These are phyloP conservation scores for Suillus variegatus DNA, from an alignment of 768 basidiomycete species.

Conservation along the genomic window DNA sequence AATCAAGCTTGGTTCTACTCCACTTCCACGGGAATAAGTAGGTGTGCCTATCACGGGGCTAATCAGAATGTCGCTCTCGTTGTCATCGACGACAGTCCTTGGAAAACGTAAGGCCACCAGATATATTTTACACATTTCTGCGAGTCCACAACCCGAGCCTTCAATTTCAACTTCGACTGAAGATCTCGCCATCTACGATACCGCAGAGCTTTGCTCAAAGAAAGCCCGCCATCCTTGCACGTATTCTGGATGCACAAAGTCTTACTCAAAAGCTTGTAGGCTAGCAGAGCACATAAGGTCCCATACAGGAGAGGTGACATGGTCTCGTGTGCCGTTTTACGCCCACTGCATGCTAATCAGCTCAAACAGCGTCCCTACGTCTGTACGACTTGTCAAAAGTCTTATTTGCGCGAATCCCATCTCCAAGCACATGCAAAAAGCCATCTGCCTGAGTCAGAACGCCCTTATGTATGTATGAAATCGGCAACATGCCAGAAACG, in stretches of 20 bases:
- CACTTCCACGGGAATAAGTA: background rate
- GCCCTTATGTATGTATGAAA: conserved; percentile 66
- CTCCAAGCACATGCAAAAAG: conserved; percentile 80
- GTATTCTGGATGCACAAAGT: conserved; percentile 69
- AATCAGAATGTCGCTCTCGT: background rate
- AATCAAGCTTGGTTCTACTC: conserved; percentile 29
- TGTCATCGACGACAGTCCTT: conserved; percentile 32
- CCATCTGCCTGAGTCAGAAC: conserved; percentile 69
- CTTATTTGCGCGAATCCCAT: conserved; percentile 85
- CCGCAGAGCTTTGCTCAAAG: conserved; percentile 27
- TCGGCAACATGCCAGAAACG: conserved; percentile 67
- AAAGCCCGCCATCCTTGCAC: conserved; percentile 68
- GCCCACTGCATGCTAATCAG: conserved; percentile 12
- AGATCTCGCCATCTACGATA: conserved; percentile 43
- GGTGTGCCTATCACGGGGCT: background rate
- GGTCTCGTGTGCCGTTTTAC: background rate
- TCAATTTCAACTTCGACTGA: conserved; percentile 23
- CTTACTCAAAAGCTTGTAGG: conserved; percentile 84
- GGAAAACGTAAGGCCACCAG: conserved; percentile 51
- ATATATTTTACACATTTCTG: conserved; percentile 36
- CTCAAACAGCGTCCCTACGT: conserved; percentile 72
- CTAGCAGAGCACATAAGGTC: conserved; percentile 84
- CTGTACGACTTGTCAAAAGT: conserved; percentile 76
- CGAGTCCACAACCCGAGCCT: conserved; percentile 30
- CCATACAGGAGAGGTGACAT: conserved; percentile 86